Conservation (phyloP, 1,284 basidiomycete species). For the Naganishia sp. region DNA sequence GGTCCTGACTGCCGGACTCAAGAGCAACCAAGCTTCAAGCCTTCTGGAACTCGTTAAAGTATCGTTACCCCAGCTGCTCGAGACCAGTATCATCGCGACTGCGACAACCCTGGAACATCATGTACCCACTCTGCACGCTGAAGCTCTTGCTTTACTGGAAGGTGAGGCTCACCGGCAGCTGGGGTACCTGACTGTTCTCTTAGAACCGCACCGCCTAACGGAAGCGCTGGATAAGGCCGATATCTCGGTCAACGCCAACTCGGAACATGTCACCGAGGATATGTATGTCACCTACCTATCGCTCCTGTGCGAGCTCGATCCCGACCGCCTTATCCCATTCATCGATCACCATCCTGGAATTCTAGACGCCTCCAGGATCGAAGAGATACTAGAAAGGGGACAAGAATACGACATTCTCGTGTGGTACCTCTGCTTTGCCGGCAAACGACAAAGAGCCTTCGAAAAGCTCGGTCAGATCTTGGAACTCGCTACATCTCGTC, state of each 20-base stretch:
- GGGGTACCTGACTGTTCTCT: constrained; percentile 74
- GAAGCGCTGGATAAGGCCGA: constrained; percentile 43
- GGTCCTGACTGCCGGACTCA: constrained; percentile 56
- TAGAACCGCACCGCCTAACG: constrained; percentile 62
- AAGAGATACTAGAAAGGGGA: constrained; percentile 63
- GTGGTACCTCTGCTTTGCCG: constrained; percentile 74
- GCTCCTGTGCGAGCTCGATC: constrained; percentile 71
- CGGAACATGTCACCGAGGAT: constrained; percentile 58
- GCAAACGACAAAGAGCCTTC: constrained; percentile 67
- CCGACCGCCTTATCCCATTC: constrained; percentile 66
- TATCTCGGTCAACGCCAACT: constrained; percentile 41
- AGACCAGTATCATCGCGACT: constrained; percentile 65
- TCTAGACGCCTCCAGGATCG: constrained; percentile 65
- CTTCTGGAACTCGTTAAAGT: constrained; percentile 60
- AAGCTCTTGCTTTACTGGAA: constrained; percentile 45
- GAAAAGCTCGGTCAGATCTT: constrained; percentile 66
- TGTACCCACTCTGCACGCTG: constrained; percentile 65
- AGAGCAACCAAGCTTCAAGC: constrained; percentile 58
- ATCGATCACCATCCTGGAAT: constrained; percentile 63
- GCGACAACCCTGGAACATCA: constrained; percentile 74
- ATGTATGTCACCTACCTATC: constrained; percentile 64
- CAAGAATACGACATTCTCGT: constrained; percentile 72
- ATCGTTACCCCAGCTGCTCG: constrained; percentile 67
- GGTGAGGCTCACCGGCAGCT: constrained; percentile 63
- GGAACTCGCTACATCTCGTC: constrained; percentile 44